Evolutionary conservation across 768 basidiomycete genomes (phyloP).

Genomic region (Lentinula guzmanii): DNA sequence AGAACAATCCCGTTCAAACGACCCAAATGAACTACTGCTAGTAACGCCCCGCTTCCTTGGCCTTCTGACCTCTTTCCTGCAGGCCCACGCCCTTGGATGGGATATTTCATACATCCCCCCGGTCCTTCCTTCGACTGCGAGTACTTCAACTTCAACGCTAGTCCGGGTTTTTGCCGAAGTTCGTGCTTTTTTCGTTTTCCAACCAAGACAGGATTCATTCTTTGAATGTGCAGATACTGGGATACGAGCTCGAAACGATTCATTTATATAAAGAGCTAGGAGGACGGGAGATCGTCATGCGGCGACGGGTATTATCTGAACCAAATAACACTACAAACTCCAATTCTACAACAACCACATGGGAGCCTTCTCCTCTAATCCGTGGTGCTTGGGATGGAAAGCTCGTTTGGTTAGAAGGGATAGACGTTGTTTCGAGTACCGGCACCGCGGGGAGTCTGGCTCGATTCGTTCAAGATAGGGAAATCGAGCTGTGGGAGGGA

Average conservation of each 20-base stretch:
- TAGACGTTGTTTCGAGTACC: slow-evolving; percentile 52
- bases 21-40: slow-evolving; percentile 22
- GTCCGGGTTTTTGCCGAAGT: slow-evolving; percentile 40
- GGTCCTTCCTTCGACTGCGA: slow-evolving; percentile 50
- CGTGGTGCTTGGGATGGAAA: slow-evolving; percentile 53
- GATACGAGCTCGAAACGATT: slow-evolving; percentile 53
- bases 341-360: slow-evolving; percentile 47
- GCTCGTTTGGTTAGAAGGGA: slow-evolving; percentile 51
- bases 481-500: slow-evolving; percentile 59
- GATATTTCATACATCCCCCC: slow-evolving; percentile 62
- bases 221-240: slow-evolving; percentile 32
- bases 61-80: slow-evolving; percentile 51
- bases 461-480: slow-evolving; percentile 53
- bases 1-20: slow-evolving; percentile 20
- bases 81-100: slow-evolving; percentile 60
- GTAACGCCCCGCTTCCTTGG: slow-evolving; percentile 48
- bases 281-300: slow-evolving; percentile 60
- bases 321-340: neutral
- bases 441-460: slow-evolving; percentile 58
- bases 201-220: neutral
- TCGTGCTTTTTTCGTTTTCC: neutral
- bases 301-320: slow-evolving; percentile 38
- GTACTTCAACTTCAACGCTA: slow-evolving; percentile 54
- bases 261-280: slow-evolving; percentile 69
- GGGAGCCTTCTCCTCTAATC: slow-evolving; percentile 38